A percentile compares a stretch with the other conserved stretches of the same genome.
Conservation (phyloP, 2,329 filamentous ascomycete species). For the Fusarium illudens region DNA sequence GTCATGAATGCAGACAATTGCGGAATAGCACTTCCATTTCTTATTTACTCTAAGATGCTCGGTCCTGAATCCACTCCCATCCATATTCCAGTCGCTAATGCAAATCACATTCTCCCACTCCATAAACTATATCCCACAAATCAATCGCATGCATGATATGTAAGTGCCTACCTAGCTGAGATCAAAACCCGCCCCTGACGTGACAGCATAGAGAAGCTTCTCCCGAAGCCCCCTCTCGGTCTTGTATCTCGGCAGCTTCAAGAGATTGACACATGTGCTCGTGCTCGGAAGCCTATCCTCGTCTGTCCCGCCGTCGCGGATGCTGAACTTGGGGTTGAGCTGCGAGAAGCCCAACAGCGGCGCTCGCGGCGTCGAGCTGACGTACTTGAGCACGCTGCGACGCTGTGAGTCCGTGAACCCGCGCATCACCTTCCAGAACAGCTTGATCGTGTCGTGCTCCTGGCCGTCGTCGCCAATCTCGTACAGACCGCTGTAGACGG, state of each 20-base stretch:
- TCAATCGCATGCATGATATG: background rate
- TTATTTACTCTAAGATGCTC: background rate
- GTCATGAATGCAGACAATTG: background rate
- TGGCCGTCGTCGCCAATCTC: slow-evolving; percentile 84
- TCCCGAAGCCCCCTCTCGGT: slow-evolving; percentile 71
- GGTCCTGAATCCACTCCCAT: background rate
- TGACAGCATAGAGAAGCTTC: slow-evolving; percentile 90
- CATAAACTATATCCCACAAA: background rate
- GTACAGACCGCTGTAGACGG: slow-evolving; percentile 88
- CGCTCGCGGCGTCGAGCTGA: slow-evolving; percentile 90
- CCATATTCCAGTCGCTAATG: slow-evolving; percentile 27
- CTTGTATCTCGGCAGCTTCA: slow-evolving; percentile 88
- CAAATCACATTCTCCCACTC: slow-evolving; percentile 13
- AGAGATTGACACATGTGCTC: slow-evolving; percentile 93
- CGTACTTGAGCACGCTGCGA: slow-evolving; percentile 90
- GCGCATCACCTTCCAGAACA: slow-evolving; percentile 93
- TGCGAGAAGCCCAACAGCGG: slow-evolving; percentile 89
- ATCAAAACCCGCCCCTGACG: slow-evolving; percentile 92
- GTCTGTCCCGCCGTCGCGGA: slow-evolving; percentile 72
- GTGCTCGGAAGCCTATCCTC: slow-evolving; percentile 86
- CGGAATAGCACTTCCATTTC: background rate
- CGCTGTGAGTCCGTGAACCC: slow-evolving; percentile 78
- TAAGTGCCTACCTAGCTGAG: slow-evolving; percentile 60
- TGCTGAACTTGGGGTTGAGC: slow-evolving; percentile 86
- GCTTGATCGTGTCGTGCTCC: slow-evolving; percentile 84